Evolutionary conservation across 75 land plant species (phyloP), one percentile per base, ranked within the genome.

Genomic region (Selaginella tamariscina): DNA sequence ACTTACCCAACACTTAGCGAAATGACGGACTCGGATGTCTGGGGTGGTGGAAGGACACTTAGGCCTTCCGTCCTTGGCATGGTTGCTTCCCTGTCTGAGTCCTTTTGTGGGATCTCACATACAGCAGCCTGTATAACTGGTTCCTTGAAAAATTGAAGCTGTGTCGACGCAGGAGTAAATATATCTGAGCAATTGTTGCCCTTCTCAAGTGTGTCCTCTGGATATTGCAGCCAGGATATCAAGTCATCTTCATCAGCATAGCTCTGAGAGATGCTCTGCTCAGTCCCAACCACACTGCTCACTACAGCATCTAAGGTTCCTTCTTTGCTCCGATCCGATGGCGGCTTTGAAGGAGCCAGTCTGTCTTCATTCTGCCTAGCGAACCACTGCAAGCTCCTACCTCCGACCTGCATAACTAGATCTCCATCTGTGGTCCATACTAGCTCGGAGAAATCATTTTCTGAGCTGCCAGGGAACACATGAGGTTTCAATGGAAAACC

Each of bases 221-320:
- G 78, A 68, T 75, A 83, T 56, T 67, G 77, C 31, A 83, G 67
- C 86, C 86, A 83, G 29, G 80, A 78, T 0, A 83, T 77, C 83
- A 81, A 66, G 0, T 80, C 83, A 71, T 83, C 83, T 13, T n/a
- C 24, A 39, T 5, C 49, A 39, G 49, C 49, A 39, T 15, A 39
- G 30, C 30, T 27, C 29, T 60, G 0, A 32, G 26, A 0, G 66
- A 22, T 0, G 55, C 56, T 1, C 29, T 56, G 23, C 29, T 28
- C 73, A 32, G 73, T 28, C 11, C 33, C 15, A 26, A 39, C 30
- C 8, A 54, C 73, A 31, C 54, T 67, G 56, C 44, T 68, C 63
- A 59, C 22, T 26, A 72, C 74, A n/a, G 30, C 74, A n/a, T 55
- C 68, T 57, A 65, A 13, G 11, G 55, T 44, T 23, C 33, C 54